Evolutionary conservation across 23 red algal species (phyloP), one percentile per base, ranked within the genome.

Genomic region (Gracilariopsis chorda): DNA sequence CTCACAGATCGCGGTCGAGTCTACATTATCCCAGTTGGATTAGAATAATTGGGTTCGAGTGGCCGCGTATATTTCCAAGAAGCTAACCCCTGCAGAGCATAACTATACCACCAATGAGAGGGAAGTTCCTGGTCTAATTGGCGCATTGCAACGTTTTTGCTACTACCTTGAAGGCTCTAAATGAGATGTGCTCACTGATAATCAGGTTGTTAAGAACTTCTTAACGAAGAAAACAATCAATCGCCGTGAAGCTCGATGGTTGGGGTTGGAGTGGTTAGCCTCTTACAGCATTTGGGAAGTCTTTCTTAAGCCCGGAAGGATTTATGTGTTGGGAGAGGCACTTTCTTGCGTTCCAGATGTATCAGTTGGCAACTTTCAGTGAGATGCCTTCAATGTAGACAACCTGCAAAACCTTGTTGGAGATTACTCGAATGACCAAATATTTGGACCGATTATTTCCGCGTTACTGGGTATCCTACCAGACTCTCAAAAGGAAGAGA

Each of bases 151-250:
- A 55, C 14, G n/a, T 14, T 55, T 55, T n/a, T n/a, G 14, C 43
- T 75, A 25, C 69, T 75, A 75, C 43, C 25, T 75, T 75, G 69
- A 75, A 75, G 25, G 69, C 4, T 75, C 69, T 39, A 37, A 75
- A 39, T 75, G 33, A 25, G 69, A 75, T 21, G 43, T 75, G 7
- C 27, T 75, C 41, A 39, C 69, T 39, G 25, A 43, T 39, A 75
- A 7, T 39, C 25, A 75, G 41, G 41, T 75, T 28, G 21, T 46
- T 39, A 75, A 75, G 23, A 46, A 23, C 41, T 75, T 75, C 69
- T 75, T 75, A 27, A 75, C 4, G 27, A 7, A 37, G 69, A 39
- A 10, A 39, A 55, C 14, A n/a, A 16, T 14, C 49, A 16, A n/a
- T 55, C 14, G 21, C 29, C 21, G 43, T 7, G 39, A 39, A 75